Evolutionary conservation across 345 rosid species (phyloP).

Genomic region (Theobroma cacao): DNA sequence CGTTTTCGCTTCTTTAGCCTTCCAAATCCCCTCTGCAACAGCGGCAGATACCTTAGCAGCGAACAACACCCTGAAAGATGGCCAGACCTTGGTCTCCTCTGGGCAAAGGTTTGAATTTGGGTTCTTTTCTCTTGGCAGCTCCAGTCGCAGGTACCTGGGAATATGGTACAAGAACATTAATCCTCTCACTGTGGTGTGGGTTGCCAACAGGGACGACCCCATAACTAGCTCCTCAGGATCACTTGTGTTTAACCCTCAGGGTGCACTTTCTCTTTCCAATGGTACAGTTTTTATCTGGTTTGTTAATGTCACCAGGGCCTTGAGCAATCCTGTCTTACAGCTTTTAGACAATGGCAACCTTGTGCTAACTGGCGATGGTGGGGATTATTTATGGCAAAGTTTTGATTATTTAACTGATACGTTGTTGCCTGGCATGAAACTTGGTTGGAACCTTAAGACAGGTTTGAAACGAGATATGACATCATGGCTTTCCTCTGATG

Average conservation of each 20-base stretch:
- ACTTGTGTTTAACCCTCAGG: constrained; percentile 1
- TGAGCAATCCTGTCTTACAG: constrained; percentile 14
- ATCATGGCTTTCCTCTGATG: constrained; percentile 36
- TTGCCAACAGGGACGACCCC: constrained; percentile 47
- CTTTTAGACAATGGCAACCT: constrained; percentile 9
- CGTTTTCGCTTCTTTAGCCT: neutral
- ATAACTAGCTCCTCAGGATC: constrained; percentile 19
- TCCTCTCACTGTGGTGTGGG: constrained; percentile 34
- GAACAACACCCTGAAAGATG: neutral
- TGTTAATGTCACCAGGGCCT: neutral
- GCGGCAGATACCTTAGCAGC: constrained; percentile 3
- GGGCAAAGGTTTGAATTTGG: constrained; percentile 35
- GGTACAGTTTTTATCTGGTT: constrained; percentile 3
- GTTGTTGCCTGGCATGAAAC: constrained; percentile 45
- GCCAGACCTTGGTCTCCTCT: constrained; percentile 28
- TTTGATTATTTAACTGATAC: constrained; percentile 42
- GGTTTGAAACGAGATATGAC: constrained; percentile 29
- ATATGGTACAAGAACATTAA: constrained; percentile 39
- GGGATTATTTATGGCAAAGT: constrained; percentile 44
- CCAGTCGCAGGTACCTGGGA: constrained; percentile 28
- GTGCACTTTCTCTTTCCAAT: constrained; percentile 12
- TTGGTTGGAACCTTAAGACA: constrained; percentile 36
- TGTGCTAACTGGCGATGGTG: neutral
- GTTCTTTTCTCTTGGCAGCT: constrained; percentile 27
- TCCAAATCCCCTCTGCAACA: neutral